These are phyloP conservation scores for Juncus effusus DNA, from an alignment of 176 grass and related monocot species.

Conservation along the genomic window DNA sequence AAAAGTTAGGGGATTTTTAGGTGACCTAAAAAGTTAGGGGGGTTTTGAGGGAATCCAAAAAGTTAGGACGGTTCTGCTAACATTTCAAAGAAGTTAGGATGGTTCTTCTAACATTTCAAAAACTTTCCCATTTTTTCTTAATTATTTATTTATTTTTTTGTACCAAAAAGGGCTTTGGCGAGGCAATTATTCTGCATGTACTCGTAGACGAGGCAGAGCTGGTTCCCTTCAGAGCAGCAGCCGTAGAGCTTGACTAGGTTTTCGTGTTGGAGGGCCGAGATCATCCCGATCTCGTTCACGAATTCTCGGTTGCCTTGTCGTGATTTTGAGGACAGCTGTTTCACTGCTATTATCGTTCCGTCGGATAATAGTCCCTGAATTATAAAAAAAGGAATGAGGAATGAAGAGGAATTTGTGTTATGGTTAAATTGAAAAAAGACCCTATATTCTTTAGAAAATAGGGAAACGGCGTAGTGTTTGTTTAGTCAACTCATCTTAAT, in stretches of 20 bases:
- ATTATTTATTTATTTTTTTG: not conserved
- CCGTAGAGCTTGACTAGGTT: conserved; percentile 77
- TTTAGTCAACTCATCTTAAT: too few relatives aligned
- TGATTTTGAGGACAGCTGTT: conserved; percentile 74
- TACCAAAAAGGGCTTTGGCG: conserved; percentile 62
- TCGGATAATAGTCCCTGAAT: conserved; percentile 61
- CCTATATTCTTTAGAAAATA: too few relatives aligned
- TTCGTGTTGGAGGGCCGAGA: conserved; percentile 66
- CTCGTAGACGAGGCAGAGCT: conserved; percentile 61
- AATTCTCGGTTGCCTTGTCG: conserved; percentile 85
- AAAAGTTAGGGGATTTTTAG: not conserved
- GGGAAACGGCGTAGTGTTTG: too few relatives aligned
- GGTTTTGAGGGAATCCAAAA: too few relatives aligned
- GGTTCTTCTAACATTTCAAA: not conserved
- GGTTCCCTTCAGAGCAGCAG: conserved; percentile 75
- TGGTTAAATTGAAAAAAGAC: conserved; percentile 15
- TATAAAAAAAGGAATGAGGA: conserved; percentile 8
- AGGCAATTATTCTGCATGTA: conserved; percentile 95
- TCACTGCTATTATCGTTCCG: conserved; percentile 76
- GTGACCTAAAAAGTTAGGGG: too few relatives aligned
- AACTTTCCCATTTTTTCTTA: not conserved
- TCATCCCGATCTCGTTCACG: conserved; percentile 84
- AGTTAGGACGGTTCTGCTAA: too few relatives aligned
- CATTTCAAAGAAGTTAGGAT: too few relatives aligned
- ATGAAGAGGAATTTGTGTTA: conserved; percentile 9